Percentiles rank a stretch among this genome's conserved stretches.
Evolutionary conservation across 2,329 filamentous ascomycete genomes (phyloP).

Genomic region (Escovopsis sp.): DNA sequence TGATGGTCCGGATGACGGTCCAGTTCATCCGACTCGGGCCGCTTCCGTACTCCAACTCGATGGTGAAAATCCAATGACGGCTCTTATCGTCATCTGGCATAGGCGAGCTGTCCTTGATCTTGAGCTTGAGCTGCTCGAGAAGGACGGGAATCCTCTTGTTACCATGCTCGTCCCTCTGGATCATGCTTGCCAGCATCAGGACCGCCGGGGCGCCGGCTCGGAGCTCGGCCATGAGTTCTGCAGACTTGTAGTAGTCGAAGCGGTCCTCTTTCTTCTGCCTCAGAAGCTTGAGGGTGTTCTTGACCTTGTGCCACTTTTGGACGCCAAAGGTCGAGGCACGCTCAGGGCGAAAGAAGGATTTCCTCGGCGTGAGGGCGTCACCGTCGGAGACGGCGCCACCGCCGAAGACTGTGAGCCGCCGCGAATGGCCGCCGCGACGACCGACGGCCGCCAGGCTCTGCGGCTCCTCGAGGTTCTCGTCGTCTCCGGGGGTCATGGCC

Average conservation of each 20-base stretch:
- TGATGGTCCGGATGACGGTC: slow-evolving; percentile 74
- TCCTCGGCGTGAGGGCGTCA: slow-evolving; percentile 39
- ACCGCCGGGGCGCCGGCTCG: slow-evolving; percentile 86
- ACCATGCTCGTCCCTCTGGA: slow-evolving; percentile 90
- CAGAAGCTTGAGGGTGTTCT: slow-evolving; percentile 68
- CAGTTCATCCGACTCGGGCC: slow-evolving; percentile 94
- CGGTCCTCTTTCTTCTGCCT: slow-evolving; percentile 73
- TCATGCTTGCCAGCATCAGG: slow-evolving; percentile 91
- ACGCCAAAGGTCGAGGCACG: slow-evolving; percentile 58
- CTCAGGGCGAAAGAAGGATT: slow-evolving; percentile 46
- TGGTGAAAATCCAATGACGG: slow-evolving; percentile 73
- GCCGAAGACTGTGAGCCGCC: slow-evolving; percentile 49
- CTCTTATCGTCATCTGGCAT: slow-evolving; percentile 47
- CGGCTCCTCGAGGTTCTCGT: slow-evolving; percentile 34
- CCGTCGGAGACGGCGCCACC: slow-evolving; percentile 50
- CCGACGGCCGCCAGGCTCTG: slow-evolving; percentile 32
- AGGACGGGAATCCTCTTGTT: slow-evolving; percentile 91
- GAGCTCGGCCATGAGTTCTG: slow-evolving; percentile 89
- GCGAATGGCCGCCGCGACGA: slow-evolving; percentile 45
- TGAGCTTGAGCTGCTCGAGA: slow-evolving; percentile 83
- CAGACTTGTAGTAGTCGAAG: slow-evolving; percentile 87
- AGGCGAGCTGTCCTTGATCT: slow-evolving; percentile 63
- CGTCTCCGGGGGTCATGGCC: slow-evolving; percentile 27
- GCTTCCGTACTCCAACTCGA: slow-evolving; percentile 91
- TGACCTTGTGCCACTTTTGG: slow-evolving; percentile 85